These are phyloP conservation scores for Leonotis leonurus DNA, from an alignment of 257 asterid genomes.

Conservation along the genomic window DNA sequence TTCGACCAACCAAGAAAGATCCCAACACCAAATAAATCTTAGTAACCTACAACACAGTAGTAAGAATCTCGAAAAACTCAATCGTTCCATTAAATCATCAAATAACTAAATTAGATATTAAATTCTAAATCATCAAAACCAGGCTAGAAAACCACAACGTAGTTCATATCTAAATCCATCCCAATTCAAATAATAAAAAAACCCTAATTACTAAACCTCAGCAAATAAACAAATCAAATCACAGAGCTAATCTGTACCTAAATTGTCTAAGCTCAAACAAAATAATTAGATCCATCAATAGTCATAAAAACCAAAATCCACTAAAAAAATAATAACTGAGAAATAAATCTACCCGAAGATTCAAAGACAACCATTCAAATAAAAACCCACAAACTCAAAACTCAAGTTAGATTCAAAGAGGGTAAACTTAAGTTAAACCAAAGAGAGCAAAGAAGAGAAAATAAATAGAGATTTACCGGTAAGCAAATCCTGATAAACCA, in stretches of 20 bases:
- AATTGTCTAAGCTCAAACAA: no score
- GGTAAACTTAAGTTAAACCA: no score
- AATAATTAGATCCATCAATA: no score
- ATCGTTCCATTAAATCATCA: background rate
- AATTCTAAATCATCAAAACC: background rate
- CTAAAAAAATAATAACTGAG: no score
- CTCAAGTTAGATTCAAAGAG: no score
- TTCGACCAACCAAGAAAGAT: background rate
- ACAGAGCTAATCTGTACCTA: no score
- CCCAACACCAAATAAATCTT: background rate
- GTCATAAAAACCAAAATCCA: no score
- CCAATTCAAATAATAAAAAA: background rate
- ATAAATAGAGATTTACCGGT: no score
- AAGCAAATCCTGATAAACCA: slow-evolving; percentile 33
- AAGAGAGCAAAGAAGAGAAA: no score
- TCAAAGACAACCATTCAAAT: no score
- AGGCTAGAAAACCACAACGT: background rate
- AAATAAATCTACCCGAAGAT: no score
- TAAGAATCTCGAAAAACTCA: background rate
- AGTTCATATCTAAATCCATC: background rate
- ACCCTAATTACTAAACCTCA: background rate
- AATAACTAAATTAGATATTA: background rate
- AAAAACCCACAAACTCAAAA: no score
- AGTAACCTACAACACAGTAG: background rate
- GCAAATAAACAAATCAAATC: background rate